Evolutionary conservation across 371 early-diverging fungal species (phyloP), one percentile per base, ranked within the genome.

Genomic region (Mortierella polycephala): DNA sequence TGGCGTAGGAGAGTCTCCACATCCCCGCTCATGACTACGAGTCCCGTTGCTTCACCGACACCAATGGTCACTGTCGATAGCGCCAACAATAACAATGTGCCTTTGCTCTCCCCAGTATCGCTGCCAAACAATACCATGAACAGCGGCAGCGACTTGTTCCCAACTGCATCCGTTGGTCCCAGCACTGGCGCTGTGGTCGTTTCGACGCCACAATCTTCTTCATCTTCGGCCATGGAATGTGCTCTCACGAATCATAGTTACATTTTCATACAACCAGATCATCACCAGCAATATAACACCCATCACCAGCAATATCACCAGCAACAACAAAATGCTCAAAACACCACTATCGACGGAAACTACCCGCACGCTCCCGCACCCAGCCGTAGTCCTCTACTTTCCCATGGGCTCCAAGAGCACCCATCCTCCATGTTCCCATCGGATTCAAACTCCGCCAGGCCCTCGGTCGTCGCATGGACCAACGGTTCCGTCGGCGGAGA

Each of bases 171-270:
- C 23, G 10, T 46, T 16, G 45, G 13, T 21, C 23, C 23, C 21
- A 9, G 14, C 52, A 51, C n/a, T 18, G 41, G 47, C 56, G 47
- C 63, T 69, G 52, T n/a, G 49, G 49, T 55, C 45, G 37, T 41
- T 13, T 57, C 69, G 30, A 52, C 75, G 49, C 62, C 58, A 54
- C 63, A 70, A 59, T 53, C 75, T 1, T 30, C 56, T 20, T 23
- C 68, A 8, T 21, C 73, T 12, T 20, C 64, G 7, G 67, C 45
- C 45, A 58, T 70, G 62, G 60, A 66, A 12, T 70, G 58, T 59
- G 37, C 55, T 60, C 20, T 75, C 46, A 55, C 75, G 46, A 62
- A 62, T 51, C 75, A 70, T 14, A 57, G 57, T 49, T 70, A 63
- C 54, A 21, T 69, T 37, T 47, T 70, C 18, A 62, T 58, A 13